phyloP scores from a whole-genome alignment of 345 rosid species.

The Excoecaria cochinchinensis region DNA sequence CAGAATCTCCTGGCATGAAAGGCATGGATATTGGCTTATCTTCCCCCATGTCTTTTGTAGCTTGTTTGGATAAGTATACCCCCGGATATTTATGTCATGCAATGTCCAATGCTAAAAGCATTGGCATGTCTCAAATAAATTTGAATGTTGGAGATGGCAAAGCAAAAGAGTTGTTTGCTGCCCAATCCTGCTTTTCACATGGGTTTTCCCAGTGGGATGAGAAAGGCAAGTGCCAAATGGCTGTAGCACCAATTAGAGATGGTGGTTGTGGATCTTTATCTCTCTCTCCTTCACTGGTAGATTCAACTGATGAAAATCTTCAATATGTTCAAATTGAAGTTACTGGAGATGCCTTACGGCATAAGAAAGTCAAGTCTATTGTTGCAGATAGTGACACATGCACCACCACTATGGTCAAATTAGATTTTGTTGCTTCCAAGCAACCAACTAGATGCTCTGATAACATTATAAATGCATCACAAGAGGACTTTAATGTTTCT shows the following conservation, averaged over 20 bases:
- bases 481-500: neutral
- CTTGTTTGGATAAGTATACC: neutral
- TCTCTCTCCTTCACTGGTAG: slow-evolving; percentile 10
- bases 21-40: slow-evolving; percentile 10
- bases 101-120: slow-evolving; percentile 1
- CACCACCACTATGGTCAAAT: no score
- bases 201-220: slow-evolving; percentile 27
- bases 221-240: slow-evolving; percentile 23
- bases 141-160: slow-evolving; percentile 11
- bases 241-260: neutral
- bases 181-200: slow-evolving; percentile 1
- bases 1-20: neutral
- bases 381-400: neutral
- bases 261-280: slow-evolving; percentile 5
- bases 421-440: neutral
- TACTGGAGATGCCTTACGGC: slow-evolving; percentile 6
- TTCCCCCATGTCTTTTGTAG: neutral
- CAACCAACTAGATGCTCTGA: slow-evolving; percentile 4
- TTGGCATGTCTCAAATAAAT: slow-evolving; percentile 7
- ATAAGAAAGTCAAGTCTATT: neutral
- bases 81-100: neutral
- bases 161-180: neutral
- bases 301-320: slow-evolving; percentile 8
- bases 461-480: neutral
- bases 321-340: slow-evolving; percentile 2